Conservation (phyloP, 108 stramenopile genomes). For the Parmales sp. region DNA sequence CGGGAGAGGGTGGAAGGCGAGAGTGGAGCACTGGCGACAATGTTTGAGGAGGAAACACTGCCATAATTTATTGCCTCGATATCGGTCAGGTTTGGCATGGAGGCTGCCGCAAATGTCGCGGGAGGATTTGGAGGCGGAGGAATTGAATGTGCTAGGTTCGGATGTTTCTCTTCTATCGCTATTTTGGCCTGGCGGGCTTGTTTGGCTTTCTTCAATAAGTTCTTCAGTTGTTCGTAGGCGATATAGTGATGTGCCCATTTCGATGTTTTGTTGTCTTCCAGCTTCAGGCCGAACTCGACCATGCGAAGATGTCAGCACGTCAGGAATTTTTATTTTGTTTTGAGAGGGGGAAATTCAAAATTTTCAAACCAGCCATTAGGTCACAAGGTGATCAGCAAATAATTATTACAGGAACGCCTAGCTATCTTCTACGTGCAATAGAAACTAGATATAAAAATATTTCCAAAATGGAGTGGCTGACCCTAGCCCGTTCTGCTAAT, state of each 20-base stretch:
- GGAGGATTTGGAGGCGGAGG: slow-evolving; percentile 6
- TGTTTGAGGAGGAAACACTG: background rate
- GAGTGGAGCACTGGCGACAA: background rate
- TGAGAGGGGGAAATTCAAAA: too few relatives aligned
- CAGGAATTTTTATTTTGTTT: too few relatives aligned
- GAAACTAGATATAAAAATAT: too few relatives aligned
- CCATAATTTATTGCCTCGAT: background rate
- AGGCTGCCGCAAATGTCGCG: background rate
- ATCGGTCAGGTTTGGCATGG: background rate
- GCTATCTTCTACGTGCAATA: too few relatives aligned
- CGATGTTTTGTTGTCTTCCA: slow-evolving; percentile 74
- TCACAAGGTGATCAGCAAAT: too few relatives aligned
- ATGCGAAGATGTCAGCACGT: too few relatives aligned
- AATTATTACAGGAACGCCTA: too few relatives aligned
- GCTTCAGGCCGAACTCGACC: slow-evolving; percentile 59
- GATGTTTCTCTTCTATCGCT: slow-evolving; percentile 35
- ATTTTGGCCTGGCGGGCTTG: slow-evolving; percentile 18
- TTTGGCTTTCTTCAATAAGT: slow-evolving; percentile 31
- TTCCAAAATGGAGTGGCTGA: too few relatives aligned
- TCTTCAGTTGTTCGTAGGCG: slow-evolving; percentile 49
- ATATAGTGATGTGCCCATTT: slow-evolving; percentile 62
- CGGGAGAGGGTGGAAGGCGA: background rate
- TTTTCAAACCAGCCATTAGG: too few relatives aligned
- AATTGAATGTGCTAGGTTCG: slow-evolving; percentile 31
- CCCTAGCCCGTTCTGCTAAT: too few relatives aligned